Base-by-base conservation (phyloP, 768 basidiomycete species). In the Porpolomopsis calyptriformis region DNA sequence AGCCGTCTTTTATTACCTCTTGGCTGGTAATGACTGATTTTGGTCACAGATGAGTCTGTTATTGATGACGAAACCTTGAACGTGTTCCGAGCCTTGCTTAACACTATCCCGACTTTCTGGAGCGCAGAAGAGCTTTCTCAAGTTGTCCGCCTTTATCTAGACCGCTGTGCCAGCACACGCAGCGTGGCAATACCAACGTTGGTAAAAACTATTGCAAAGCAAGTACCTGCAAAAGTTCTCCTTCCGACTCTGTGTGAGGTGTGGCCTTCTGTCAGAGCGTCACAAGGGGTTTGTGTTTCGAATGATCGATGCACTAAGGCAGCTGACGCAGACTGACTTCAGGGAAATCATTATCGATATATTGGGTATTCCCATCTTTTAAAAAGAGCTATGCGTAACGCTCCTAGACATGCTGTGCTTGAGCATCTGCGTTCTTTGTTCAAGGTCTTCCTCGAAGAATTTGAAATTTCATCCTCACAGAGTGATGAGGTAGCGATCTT, bases 61-160 rank as follows among this genome's bases (percentile, higher is more conserved):
- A 52, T 60, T 6, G 56, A 63, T 31, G 51, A 62, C 19, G 54
- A 71, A 42, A 63, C 59, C 56, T 27, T 71, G 64, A 52, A 64
- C 19, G 72, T 82, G 6, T 65, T 94, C n/a, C 74, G 77, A 23
- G 70, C 73, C n/a, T 64, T 94, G 7, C 68, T 96, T 49, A 65
- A 70, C 1, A 72, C 81, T 1, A 80, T 96, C 24, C 89, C 92
- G 0, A 77, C 80, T 3, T 97, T 98, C 63, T 89, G 86, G 74
- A 77, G 81, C 27, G 49, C 62, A 14, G 60, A 63, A 16, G 86
- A 88, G 51, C 58, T 88, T 23, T 62, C 62, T 0, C 71, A 73
- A 47, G 65, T 86, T 14, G 61, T 80, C 20, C 70, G 63, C 31
- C 66, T 85, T 5, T 78, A 79, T 49, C 59, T 84, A 20, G 75